Evolutionary conservation across 176 grass and related monocot species (phyloP).

Genomic region (Microstegium vimineum): DNA sequence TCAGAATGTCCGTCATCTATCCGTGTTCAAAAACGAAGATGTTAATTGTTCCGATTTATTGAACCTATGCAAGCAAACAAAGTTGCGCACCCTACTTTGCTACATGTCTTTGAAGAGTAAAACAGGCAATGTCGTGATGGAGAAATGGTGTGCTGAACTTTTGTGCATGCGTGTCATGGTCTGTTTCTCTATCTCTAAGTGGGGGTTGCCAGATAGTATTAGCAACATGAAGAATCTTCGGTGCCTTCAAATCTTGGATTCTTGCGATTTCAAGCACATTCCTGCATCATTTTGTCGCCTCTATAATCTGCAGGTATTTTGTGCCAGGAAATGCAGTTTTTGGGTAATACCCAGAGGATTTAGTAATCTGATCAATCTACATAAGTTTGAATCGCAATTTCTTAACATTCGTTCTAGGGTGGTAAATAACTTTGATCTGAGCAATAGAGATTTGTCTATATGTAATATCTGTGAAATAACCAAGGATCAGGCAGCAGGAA

Average conservation of each 20-base stretch:
- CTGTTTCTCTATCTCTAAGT: accelerated
- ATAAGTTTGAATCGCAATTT: background rate
- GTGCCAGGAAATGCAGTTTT: background rate
- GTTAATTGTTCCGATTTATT: background rate
- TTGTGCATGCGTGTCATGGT: background rate
- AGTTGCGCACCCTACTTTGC: too few relatives aligned
- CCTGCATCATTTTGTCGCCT: background rate
- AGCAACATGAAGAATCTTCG: too few relatives aligned
- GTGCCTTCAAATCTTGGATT: background rate
- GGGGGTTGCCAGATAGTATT: background rate
- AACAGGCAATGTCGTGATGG: background rate
- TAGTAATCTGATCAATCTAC: too few relatives aligned
- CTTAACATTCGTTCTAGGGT: too few relatives aligned
- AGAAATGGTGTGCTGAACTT: background rate
- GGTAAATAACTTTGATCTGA: too few relatives aligned
- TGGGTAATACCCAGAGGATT: too few relatives aligned
- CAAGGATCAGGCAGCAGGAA: too few relatives aligned
- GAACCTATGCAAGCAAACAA: too few relatives aligned
- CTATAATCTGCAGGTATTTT: background rate
- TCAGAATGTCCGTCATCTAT: background rate
- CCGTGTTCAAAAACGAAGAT: background rate
- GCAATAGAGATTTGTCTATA: too few relatives aligned
- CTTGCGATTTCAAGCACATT: background rate
- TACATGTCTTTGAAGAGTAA: background rate
- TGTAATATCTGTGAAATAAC: too few relatives aligned